These are phyloP conservation scores for Colletotrichum gloeosporioides DNA, from an alignment of 2,329 filamentous ascomycete species.

Conservation along the genomic window DNA sequence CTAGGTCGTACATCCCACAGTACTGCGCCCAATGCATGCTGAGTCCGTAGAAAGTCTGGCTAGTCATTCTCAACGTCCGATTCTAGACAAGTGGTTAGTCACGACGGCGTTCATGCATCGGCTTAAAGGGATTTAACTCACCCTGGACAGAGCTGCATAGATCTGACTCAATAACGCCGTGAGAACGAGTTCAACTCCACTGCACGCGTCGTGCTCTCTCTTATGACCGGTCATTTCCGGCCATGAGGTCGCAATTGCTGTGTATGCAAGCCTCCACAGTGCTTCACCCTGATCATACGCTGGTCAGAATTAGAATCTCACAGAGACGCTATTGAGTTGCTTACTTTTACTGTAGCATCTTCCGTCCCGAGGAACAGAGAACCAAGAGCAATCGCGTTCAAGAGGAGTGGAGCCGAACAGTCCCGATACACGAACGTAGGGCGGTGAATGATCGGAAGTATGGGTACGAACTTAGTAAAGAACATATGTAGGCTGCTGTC, in stretches of 20 bases:
- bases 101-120: not conserved
- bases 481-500: constrained; percentile 3
- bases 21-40: constrained; percentile 2
- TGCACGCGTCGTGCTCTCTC: not conserved
- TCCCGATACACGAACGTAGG: not conserved
- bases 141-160: not conserved
- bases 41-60: not conserved
- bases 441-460: not conserved
- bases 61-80: not conserved
- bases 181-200: not conserved
- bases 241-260: not conserved
- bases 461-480: not conserved
- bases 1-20: not conserved
- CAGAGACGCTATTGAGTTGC: not conserved
- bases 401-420: not conserved
- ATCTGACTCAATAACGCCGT: not conserved
- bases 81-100: not conserved
- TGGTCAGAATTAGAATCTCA: not conserved
- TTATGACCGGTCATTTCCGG: not conserved
- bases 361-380: not conserved
- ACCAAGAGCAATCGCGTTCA: not conserved
- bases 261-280: not conserved
- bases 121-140: not conserved
- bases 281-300: not conserved
- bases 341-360: not conserved